Evolutionary conservation across 306 rosid species (phyloP).

Genomic region (Coriaria nepalensis): DNA sequence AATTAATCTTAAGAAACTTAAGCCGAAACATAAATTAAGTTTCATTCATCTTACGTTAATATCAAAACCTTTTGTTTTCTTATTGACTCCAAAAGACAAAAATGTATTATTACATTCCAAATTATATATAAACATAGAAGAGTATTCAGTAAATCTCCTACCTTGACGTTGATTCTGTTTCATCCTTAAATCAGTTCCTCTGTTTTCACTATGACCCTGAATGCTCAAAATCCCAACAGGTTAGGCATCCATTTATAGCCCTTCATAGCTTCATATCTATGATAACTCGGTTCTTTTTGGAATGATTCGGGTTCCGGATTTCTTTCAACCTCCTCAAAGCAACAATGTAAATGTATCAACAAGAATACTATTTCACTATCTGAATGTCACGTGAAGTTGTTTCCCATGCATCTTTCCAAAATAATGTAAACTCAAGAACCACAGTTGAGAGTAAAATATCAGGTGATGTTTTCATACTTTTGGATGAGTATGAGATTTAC

Average conservation of each 20-base stretch:
- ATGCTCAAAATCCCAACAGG: constrained; percentile 9
- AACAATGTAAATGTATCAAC: no score
- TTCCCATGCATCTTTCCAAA: neutral
- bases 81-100: no score
- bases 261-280: neutral
- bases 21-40: no score
- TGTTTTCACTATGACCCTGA: constrained; percentile 5
- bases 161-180: neutral
- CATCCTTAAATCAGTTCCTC: neutral
- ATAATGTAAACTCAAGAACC: neutral
- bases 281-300: constrained; percentile 3
- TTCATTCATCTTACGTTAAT: no score
- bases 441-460: neutral
- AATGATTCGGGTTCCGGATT: constrained; percentile 2
- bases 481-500: no score
- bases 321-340: constrained; percentile 7
- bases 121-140: no score
- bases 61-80: no score
- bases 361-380: neutral
- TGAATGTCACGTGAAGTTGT: neutral
- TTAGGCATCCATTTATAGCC: constrained; percentile 1
- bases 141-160: no score
- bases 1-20: no score
- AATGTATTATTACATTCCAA: no score
- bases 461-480: neutral